A percentile compares a stretch with the other conserved stretches of the same genome.
phyloP scores from a whole-genome alignment of 768 basidiomycete genomes.

The Hygrophorus russula region DNA sequence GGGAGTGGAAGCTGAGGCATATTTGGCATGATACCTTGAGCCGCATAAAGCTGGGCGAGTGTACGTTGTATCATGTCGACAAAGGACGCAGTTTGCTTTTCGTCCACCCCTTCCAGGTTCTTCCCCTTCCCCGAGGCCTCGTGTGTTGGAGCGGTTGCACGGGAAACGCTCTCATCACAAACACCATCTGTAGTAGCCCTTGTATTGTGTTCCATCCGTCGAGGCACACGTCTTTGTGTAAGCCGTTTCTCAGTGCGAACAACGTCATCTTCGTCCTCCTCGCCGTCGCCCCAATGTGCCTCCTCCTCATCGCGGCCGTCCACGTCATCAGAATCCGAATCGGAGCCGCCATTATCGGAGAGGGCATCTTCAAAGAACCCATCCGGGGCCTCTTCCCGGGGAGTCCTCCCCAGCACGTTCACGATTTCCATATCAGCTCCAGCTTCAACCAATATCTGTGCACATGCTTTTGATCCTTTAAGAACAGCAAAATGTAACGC shows the following conservation, averaged over 20 bases:
- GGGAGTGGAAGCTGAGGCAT: slow-evolving; percentile 40
- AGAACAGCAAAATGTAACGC: slow-evolving; percentile 81
- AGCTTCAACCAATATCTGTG: slow-evolving; percentile 55
- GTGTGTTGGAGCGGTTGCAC: not conserved
- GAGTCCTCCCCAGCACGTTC: slow-evolving; percentile 56
- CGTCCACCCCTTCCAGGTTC: slow-evolving; percentile 12
- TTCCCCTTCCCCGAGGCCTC: not conserved
- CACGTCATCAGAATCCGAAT: slow-evolving; percentile 16
- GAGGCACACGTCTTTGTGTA: slow-evolving; percentile 21
- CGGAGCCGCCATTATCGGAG: slow-evolving; percentile 16
- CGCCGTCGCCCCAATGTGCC: slow-evolving; percentile 57
- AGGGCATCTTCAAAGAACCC: slow-evolving; percentile 34
- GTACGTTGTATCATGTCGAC: slow-evolving; percentile 71
- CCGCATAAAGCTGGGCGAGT: slow-evolving; percentile 49
- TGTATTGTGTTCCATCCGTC: slow-evolving; percentile 14
- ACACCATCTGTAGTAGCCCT: not conserved
- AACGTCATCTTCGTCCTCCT: slow-evolving; percentile 44
- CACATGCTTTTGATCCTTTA: slow-evolving; percentile 50
- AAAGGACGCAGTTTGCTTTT: slow-evolving; percentile 41
- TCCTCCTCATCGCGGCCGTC: slow-evolving; percentile 33
- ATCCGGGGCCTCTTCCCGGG: slow-evolving; percentile 42
- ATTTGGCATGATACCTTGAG: slow-evolving; percentile 37
- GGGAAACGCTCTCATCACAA: too few relatives aligned
- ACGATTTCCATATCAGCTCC: slow-evolving; percentile 77
- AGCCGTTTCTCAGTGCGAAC: slow-evolving; percentile 14